Evolutionary conservation across 768 basidiomycete genomes (phyloP), one percentile per base, ranked within the genome.

Genomic region (Mycena filopes): DNA sequence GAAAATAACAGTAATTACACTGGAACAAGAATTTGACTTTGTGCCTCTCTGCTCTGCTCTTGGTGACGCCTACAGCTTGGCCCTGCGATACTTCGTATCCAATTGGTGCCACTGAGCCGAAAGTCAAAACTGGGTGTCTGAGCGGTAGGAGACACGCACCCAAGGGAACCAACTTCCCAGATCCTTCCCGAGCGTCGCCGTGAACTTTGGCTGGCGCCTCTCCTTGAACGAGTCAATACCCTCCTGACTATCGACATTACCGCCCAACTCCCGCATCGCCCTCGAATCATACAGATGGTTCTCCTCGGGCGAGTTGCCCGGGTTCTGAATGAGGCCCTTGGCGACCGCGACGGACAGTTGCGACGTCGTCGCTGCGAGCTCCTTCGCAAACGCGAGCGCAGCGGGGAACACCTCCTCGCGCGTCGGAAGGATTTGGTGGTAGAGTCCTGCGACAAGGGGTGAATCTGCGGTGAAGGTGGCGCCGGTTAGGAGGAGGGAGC

Each of bases 271-370:
- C 26, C 79, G 75, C 25, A 88, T 81, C 7, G 79, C 82, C 18
- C 81, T 74, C 12, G 87, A 87, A 65, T 88, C 87, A 20, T 83
- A 69, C 4, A 87, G 67, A 60, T 88, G 86, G 58, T 84, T 86
- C 69, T 85, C 85, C 71, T 89, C 87, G 41, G 81, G 75, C 9
- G 77, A 82, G 58, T 81, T 76, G 11, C 82, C 84, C 1, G 86
- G 82, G 62, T 84, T 81, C 67, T 84, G 83, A 6, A 89, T 69
- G 23, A 88, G 73, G 4, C 79, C 83, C 72, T 87, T 88, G 12
- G 84, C 78, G 67, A 82, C 83, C 1, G 87, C 84, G 13, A 86
- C 69, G 4, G 83, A 78, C n/a, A 82, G 73, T 69, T 84, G 83
- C 16, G 86, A 86, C 5, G 84, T 85, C 60, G 82, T 84, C 13